These are phyloP conservation scores for Apiospora aurea DNA, from an alignment of 2,329 filamentous ascomycete species.

Conservation along the genomic window DNA sequence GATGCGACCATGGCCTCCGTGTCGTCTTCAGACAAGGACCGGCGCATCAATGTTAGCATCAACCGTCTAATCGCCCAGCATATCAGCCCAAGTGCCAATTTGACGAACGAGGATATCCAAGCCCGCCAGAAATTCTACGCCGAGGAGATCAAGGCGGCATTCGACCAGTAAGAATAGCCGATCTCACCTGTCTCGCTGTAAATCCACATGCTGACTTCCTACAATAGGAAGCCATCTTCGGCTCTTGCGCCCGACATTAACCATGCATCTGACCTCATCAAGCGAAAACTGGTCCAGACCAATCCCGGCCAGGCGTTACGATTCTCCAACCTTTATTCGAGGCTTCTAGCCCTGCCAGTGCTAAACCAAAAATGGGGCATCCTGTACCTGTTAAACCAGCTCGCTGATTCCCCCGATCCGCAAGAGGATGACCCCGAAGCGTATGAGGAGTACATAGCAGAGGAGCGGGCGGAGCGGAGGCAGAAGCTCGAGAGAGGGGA, in stretches of 20 bases:
- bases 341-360: slow-evolving; percentile 88
- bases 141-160: slow-evolving; percentile 29
- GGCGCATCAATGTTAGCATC: slow-evolving; percentile 80
- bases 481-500: slow-evolving; percentile 32
- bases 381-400: slow-evolving; percentile 85
- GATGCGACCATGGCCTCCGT: slow-evolving; percentile 54
- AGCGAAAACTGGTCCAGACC: slow-evolving; percentile 81
- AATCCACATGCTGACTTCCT: neutral
- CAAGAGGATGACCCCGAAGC: slow-evolving; percentile 51
- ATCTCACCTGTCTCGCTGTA: too few species aligned
- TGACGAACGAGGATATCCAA: slow-evolving; percentile 72
- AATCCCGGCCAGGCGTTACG: slow-evolving; percentile 80
- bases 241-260: slow-evolving; percentile 77
- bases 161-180: slow-evolving; percentile 24
- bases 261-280: slow-evolving; percentile 92
- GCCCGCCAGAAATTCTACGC: slow-evolving; percentile 26
- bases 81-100: slow-evolving; percentile 69
- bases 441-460: slow-evolving; percentile 41
- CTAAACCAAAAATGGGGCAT: slow-evolving; percentile 97
- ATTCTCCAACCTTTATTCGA: slow-evolving; percentile 90
- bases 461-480: slow-evolving; percentile 35
- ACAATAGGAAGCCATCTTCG: slow-evolving; percentile 55
- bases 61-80: slow-evolving; percentile 79
- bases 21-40: slow-evolving; percentile 62
- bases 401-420: slow-evolving; percentile 73